phyloP scores from a whole-genome alignment of 2,329 filamentous ascomycete genomes.

The Xylaria multiplex region DNA sequence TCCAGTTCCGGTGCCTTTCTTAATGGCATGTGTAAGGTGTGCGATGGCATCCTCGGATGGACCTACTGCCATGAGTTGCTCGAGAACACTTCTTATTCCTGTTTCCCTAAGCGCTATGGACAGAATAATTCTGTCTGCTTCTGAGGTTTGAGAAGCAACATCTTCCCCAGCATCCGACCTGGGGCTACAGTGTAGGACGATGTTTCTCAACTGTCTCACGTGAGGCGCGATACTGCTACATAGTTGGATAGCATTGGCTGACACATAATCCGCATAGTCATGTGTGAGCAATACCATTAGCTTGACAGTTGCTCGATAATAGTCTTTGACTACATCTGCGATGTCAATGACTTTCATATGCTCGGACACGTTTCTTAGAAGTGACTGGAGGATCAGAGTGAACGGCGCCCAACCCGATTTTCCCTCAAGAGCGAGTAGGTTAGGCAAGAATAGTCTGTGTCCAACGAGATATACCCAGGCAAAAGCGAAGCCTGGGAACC shows the following conservation, averaged over 20 bases:
- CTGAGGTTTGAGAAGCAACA: conserved; percentile 58
- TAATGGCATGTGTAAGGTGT: conserved; percentile 78
- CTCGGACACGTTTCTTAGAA: conserved; percentile 80
- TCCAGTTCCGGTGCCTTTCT: conserved; percentile 63
- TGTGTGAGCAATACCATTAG: conserved; percentile 88
- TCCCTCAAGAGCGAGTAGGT: conserved; percentile 74
- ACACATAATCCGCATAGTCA: conserved; percentile 93
- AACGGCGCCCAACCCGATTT: conserved; percentile 80
- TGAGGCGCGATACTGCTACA: conserved; percentile 84
- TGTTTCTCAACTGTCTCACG: conserved; percentile 87
- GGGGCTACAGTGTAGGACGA: conserved; percentile 79
- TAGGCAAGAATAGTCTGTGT: conserved; percentile 85
- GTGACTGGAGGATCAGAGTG: conserved; percentile 75
- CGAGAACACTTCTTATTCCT: conserved; percentile 68
- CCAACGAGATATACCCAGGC: conserved; percentile 85
- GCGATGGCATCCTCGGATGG: conserved; percentile 78
- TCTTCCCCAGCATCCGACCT: conserved; percentile 77
- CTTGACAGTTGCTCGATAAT: conserved; percentile 86
- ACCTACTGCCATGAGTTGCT: conserved; percentile 68
- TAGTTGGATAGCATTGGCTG: conserved; percentile 84
- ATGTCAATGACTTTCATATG: conserved; percentile 79
- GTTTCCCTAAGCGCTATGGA: conserved; percentile 59
- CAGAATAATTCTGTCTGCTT: conserved; percentile 47
- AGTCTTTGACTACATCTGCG: conserved; percentile 76
- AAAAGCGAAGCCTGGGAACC: conserved; percentile 85